Percentiles rank a stretch among this genome's conserved stretches.
Conservation (phyloP, 2,329 filamentous ascomycete genomes). For the Penicillium sp. region DNA sequence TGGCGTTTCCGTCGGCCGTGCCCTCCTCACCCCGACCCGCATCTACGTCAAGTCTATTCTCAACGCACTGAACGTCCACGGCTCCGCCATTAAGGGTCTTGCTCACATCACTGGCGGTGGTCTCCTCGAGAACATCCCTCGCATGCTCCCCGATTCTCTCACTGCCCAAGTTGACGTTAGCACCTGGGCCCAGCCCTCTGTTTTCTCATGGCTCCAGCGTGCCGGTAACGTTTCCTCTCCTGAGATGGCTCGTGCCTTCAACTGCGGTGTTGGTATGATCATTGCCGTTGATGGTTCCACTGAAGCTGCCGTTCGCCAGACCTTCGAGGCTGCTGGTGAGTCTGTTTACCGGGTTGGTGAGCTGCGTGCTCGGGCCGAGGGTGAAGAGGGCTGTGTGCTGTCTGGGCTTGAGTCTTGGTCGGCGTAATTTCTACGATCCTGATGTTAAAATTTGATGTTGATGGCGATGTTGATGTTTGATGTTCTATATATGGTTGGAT, state of each 20-base stretch:
- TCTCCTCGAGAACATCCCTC: constrained; percentile 87
- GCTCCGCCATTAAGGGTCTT: constrained; percentile 76
- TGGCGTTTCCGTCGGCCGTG: constrained; percentile 60
- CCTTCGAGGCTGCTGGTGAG: constrained; percentile 68
- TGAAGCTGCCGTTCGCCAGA: constrained; percentile 38
- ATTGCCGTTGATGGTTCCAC: constrained; percentile 63
- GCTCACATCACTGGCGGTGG: constrained; percentile 97
- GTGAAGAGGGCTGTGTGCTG: constrained; percentile 61
- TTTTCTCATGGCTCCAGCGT: constrained; percentile 84
- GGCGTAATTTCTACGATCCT: constrained; percentile 14
- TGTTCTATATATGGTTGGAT: constrained; percentile 10
- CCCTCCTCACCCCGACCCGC: constrained; percentile 81
- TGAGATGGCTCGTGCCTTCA: constrained; percentile 93
- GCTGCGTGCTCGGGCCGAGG: constrained; percentile 58
- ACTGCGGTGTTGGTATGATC: constrained; percentile 93
- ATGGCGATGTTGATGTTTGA: constrained; percentile 9
- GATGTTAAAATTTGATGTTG: constrained; percentile 6
- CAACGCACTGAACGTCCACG: constrained; percentile 53
- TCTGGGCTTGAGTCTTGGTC: constrained; percentile 56
- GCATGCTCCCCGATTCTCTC: constrained; percentile 79
- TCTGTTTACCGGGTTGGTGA: constrained; percentile 73
- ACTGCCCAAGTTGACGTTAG: constrained; percentile 77
- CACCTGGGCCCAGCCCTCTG: constrained; percentile 71
- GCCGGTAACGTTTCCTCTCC: constrained; percentile 65
- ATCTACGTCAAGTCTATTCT: constrained; percentile 90